phyloP scores from a whole-genome alignment of 805 yeast species.

The Sugiyamaella americana region DNA sequence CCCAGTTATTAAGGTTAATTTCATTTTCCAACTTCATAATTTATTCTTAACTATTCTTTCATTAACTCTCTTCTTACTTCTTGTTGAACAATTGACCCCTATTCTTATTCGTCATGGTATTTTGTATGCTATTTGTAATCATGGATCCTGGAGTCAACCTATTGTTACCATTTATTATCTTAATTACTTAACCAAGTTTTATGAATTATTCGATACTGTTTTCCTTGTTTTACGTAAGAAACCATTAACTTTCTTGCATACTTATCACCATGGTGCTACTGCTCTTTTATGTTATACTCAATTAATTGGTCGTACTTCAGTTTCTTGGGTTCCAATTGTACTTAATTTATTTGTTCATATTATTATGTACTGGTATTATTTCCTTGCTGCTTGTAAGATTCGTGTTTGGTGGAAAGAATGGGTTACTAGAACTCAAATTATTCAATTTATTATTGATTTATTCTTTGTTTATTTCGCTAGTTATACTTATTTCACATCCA shows the following conservation, averaged over 20 bases:
- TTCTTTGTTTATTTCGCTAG: slow-evolving; percentile 90
- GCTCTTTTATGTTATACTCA: slow-evolving; percentile 92
- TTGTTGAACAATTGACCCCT: slow-evolving; percentile 82
- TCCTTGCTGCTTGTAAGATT: slow-evolving; percentile 85
- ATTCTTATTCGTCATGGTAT: slow-evolving; percentile 68
- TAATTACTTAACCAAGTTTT: slow-evolving; percentile 83
- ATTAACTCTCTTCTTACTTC: slow-evolving; percentile 55
- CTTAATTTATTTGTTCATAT: slow-evolving; percentile 90
- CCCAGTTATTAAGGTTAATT: slow-evolving; percentile 67
- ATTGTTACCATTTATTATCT: slow-evolving; percentile 81
- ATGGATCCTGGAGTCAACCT: slow-evolving; percentile 74
- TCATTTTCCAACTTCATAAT: slow-evolving; percentile 81
- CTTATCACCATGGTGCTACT: slow-evolving; percentile 98
- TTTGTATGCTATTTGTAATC: slow-evolving; percentile 75
- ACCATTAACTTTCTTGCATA: slow-evolving; percentile 86
- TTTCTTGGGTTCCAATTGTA: slow-evolving; percentile 90
- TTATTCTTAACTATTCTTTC: slow-evolving; percentile 65
- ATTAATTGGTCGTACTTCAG: slow-evolving; percentile 81
- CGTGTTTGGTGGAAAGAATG: slow-evolving; percentile 99
- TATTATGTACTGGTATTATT: slow-evolving; percentile 96
- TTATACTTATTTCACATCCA: slow-evolving; percentile 77
- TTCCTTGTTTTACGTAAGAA: slow-evolving; percentile 89
- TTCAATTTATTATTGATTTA: slow-evolving; percentile 86
- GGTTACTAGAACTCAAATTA: slow-evolving; percentile 94
- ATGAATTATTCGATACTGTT: slow-evolving; percentile 86